Evolutionary conservation across 2,329 filamentous ascomycete species (phyloP), one percentile per base, ranked within the genome.

Genomic region (Didymella exigua): DNA sequence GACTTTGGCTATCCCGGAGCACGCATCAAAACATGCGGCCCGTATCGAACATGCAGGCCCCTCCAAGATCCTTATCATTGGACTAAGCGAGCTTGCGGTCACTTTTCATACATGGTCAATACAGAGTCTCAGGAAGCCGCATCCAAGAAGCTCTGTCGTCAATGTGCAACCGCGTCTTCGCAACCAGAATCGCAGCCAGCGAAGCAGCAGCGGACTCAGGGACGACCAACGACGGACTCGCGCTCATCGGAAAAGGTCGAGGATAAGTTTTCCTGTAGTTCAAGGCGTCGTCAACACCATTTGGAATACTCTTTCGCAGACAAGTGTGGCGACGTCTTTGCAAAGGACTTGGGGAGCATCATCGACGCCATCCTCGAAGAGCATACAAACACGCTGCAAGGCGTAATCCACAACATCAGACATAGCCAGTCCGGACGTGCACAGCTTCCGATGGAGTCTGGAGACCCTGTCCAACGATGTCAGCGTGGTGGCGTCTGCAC

Each of bases 291-390:
- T 18, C 59, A 56, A 19, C 55, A 62, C 24, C 56, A 62, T 18
- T 61, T 57, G 5, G 60, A 64, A 14, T 58, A 41, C 38, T 51
- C 62, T 7, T 49, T 63, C 33, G 11, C 34, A 18, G 62, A 68
- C 36, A 68, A 58, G 40, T 72, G 56, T 48, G 63, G 64, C 10
- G 67, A 69, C 34, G 51, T 48, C 1, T 66, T 72, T 18, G 69
- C 67, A 5, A 65, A 71, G 19, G 74, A 78, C 37, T 61, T 78
- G 5, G 72, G 71, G 7, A 55, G 70, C 7, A 66, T 74, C 41
- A 74, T 79, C 31, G 76, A 79, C 48, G 66, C 67, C 6, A 75
- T 78, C 21, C 71, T 79, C 14, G 61, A 74, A 27, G 77, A 78
- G 55, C 76, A 78, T 50, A 60, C 71, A 2, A 73, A 65, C 13